Base-by-base conservation (phyloP, 2,329 filamentous ascomycete genomes). In the Fusarium annulatum region DNA sequence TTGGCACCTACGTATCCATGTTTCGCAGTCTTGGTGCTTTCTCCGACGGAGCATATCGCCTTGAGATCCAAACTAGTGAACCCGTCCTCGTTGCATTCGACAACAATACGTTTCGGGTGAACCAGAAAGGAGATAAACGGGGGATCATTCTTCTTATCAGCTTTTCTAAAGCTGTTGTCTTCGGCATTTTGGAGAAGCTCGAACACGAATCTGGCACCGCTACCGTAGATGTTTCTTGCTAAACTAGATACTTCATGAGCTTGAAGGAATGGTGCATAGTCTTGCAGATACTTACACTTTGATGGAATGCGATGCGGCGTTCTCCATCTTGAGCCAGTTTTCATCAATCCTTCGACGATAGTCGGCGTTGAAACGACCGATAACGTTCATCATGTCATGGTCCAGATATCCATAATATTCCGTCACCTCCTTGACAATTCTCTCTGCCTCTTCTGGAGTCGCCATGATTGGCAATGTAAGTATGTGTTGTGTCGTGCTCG, bases 131-230 rank as follows among this genome's bases (percentile, higher is more conserved):
- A 64, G 10, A 75, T 68, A 9, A 64, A 76, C 3, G 62, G 67
- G 0, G 23, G 14, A 0, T 4, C 38, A 0, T 51, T 55, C 16
- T 14, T 18, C 6, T 1, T 6, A 1, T 1, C 4, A 7, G 70
- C 64, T 21, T 41, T 69, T 0, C 14, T 18, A n/a, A 75, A 76
- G 1, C 9, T 4, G 45, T 71, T 73, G 34, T 75, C 73, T 9
- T 76, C 70, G 15, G 64, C 67, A 28, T 75, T 73, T 33, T 73
- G 73, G 55, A 76, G 69, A 57, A 76, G 73, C 41, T 76, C 73
- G 43, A 76, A 76, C 3, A 73, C 64, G 10, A 74, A 74, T 38
- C 72, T 45, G 5, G 73, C 69, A 1, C 72, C 69, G n/a, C 64
- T 72, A 5, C 73, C 73, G 28, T 73, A 73, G 5, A 74, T 73